Base-by-base conservation (phyloP, 352 stramenopile species). In the Globisporangium carolinianum region DNA sequence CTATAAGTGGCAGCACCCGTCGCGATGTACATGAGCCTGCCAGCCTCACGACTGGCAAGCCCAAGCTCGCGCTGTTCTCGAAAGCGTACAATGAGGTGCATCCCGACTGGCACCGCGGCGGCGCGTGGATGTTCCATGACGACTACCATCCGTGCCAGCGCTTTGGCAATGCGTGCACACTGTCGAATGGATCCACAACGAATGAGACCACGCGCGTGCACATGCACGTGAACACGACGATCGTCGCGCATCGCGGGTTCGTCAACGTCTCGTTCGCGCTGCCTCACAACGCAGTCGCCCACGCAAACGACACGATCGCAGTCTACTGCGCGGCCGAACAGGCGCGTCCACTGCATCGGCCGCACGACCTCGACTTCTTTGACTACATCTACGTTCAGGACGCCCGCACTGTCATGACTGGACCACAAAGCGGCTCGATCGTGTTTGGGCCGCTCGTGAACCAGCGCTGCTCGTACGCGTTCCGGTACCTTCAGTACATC, bases 381-480 rank as follows among this genome's bases (percentile, higher is more conserved):
- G 71, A 79, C 58, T 75, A 78, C 45, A 42, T 61, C 6, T 38
- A 46, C 6, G 47, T 77, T 15, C 51, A 67, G n/a, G 32, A 58
- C 46, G 15, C 42, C 1, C 66, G 12, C 39, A 17, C 45, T 5
- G 6, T n/a, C 1, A 8, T 48, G 45, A 6, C 12, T 6, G n/a
- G 7, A 15, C 11, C 12, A 0, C 45, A 24, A 6, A 53, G 3
- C 39, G 61, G 39, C 53, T 60, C 47, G 6, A 51, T 79, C 39
- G 63, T 58, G 4, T 61, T 82, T 57, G 72, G 72, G 0, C 72
- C 72, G 48, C 65, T 82, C 39, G 58, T 79, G 47, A 82, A 82
- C 60, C 75, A 75, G 69, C 69, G 72, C 32, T 79, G 72, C 59
- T 53, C 69, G 53, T 79, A 73, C 45, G 69, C 79, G 58, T 77